Percentiles rank a stretch among this genome's conserved stretches.
These are phyloP conservation scores for Solanum sparsipilum DNA, from an alignment of 257 asterid genomes.

Conservation along the genomic window DNA sequence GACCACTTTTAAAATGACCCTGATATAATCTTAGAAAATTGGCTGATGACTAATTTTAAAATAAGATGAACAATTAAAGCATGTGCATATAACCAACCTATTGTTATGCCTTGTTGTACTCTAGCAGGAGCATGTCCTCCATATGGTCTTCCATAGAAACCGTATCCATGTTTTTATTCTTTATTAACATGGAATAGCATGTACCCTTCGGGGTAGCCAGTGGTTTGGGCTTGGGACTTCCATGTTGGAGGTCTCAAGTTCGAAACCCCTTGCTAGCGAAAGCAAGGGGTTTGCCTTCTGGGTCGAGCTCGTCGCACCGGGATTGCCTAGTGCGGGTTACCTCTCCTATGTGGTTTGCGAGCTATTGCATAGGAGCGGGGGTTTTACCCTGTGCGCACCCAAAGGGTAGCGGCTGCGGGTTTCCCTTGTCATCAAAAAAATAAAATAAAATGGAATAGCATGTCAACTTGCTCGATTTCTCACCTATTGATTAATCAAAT, in stretches of 20 bases:
- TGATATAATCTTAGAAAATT: background rate
- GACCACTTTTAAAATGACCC: background rate
- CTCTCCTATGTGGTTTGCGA: too few species aligned
- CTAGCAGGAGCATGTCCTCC: background rate
- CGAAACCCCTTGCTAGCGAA: too few species aligned
- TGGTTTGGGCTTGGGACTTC: too few species aligned
- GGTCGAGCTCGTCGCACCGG: too few species aligned
- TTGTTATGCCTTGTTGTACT: slow-evolving; percentile 53
- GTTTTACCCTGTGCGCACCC: too few species aligned
- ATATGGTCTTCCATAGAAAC: background rate
- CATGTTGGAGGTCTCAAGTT: too few species aligned
- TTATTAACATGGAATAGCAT: background rate
- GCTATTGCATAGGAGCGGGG: too few species aligned
- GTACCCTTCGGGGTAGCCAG: background rate
- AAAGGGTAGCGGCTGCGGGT: too few species aligned
- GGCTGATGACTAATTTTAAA: background rate
- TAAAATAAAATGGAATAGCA: background rate
- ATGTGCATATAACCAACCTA: slow-evolving; percentile 32
- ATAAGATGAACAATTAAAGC: background rate
- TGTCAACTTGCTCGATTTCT: background rate
- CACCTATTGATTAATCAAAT: background rate
- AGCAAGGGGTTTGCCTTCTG: too few species aligned
- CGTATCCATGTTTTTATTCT: background rate
- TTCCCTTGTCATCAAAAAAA: too few species aligned
- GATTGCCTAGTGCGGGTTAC: too few species aligned